phyloP scores from a whole-genome alignment of 164 flowering plant genomes.

The Cinnamomum micranthum region DNA sequence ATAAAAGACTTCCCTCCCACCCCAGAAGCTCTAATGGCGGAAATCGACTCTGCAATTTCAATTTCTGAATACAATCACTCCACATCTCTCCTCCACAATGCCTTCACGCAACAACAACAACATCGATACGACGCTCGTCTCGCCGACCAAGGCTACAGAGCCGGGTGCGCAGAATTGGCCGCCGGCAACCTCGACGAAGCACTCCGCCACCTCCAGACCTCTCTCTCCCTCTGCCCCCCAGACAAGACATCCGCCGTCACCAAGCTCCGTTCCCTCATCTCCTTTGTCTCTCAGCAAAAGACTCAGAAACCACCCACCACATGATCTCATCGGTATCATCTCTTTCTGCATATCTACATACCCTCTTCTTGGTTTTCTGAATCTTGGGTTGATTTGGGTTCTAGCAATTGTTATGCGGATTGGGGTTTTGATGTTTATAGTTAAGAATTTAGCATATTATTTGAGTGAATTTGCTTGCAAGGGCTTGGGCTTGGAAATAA shows the following conservation, averaged over 20 bases:
- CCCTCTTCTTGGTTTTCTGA: too few species aligned
- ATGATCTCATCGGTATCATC: too few species aligned
- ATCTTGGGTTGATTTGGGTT: too few species aligned
- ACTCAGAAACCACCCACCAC: conserved; percentile 11
- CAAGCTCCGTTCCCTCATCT: conserved; percentile 69
- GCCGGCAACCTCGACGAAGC: conserved; percentile 67
- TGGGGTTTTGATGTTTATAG: too few species aligned
- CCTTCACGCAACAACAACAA: neutral
- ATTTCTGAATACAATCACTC: conserved; percentile 59
- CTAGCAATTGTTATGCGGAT: too few species aligned
- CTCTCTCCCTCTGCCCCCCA: conserved; percentile 79
- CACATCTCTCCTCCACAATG: conserved; percentile 30
- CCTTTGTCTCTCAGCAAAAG: conserved; percentile 55
- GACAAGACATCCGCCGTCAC: conserved; percentile 58
- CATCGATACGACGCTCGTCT: conserved; percentile 38
- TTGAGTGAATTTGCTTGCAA: too few species aligned
- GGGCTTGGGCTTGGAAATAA: too few species aligned
- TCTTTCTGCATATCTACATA: too few species aligned
- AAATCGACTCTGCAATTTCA: conserved; percentile 60
- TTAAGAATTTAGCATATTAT: too few species aligned
- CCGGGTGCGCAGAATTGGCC: conserved; percentile 69
- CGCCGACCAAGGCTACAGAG: conserved; percentile 63
- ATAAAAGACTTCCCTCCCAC: conserved; percentile 39
- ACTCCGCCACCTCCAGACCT: conserved; percentile 42
- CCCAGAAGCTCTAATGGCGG: conserved; percentile 74